These are phyloP conservation scores for Pistacia vera DNA, from an alignment of 345 rosid species.

Conservation along the genomic window DNA sequence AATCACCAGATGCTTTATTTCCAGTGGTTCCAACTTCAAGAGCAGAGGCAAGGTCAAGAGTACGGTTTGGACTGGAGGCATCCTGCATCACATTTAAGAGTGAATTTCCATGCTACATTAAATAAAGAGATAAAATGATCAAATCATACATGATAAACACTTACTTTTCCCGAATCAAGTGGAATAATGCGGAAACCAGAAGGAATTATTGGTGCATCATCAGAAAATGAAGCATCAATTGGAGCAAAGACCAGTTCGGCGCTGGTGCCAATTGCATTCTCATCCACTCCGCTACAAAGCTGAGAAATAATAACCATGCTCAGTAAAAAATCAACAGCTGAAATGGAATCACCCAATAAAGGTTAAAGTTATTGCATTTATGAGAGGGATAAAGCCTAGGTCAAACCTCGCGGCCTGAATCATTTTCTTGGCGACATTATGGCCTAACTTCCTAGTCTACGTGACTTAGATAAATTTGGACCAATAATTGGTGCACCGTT, in stretches of 20 bases:
- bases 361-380: too few relatives aligned
- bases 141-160: slow-evolving; percentile 15
- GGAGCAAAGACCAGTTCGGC: slow-evolving; percentile 96
- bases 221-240: slow-evolving; percentile 94
- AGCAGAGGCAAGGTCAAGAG: slow-evolving; percentile 93
- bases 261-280: slow-evolving; percentile 77
- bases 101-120: not conserved
- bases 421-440: too few relatives aligned
- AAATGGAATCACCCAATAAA: not conserved
- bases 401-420: not conserved
- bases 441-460: too few relatives aligned
- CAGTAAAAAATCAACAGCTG: slow-evolving; percentile 3
- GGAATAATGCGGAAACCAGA: slow-evolving; percentile 98
- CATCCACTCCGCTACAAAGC: slow-evolving; percentile 97
- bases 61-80: slow-evolving; percentile 85
- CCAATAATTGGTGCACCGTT: too few relatives aligned
- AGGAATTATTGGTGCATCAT: slow-evolving; percentile 93
- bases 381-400: not conserved
- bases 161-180: slow-evolving; percentile 74
- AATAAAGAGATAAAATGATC: not conserved
- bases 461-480: too few relatives aligned
- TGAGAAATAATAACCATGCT: slow-evolving; percentile 26
- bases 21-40: slow-evolving; percentile 74
- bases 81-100: slow-evolving; percentile 47
- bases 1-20: slow-evolving; percentile 60